phyloP scores from a whole-genome alignment of 257 asterid genomes.

The Solanum sitiens region DNA sequence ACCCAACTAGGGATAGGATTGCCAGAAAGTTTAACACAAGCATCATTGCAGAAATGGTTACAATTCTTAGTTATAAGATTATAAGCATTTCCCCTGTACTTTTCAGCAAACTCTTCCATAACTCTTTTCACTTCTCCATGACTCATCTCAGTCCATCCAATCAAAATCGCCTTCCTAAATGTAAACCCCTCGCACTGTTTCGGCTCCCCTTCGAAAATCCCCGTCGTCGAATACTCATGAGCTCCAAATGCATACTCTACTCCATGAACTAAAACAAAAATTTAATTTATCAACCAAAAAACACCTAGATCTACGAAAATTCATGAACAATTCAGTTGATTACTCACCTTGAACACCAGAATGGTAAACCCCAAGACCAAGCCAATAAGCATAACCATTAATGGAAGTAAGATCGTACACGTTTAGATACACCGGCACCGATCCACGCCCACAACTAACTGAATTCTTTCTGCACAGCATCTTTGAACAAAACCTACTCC shows the following conservation, averaged over 20 bases:
- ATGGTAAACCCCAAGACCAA: constrained; percentile 88
- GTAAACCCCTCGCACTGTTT: constrained; percentile 36
- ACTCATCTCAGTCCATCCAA: constrained; percentile 38
- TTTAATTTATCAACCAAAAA: not conserved
- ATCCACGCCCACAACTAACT: constrained; percentile 33
- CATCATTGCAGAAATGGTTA: constrained; percentile 43
- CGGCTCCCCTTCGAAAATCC: constrained; percentile 47
- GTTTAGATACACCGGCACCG: constrained; percentile 64
- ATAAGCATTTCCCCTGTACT: constrained; percentile 32
- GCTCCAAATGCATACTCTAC: constrained; percentile 48
- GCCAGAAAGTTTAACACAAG: constrained; percentile 25
- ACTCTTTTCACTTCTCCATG: constrained; percentile 15
- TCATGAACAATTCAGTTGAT: not conserved
- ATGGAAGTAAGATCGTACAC: constrained; percentile 74
- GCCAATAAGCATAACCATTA: constrained; percentile 84
- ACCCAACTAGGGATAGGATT: constrained; percentile 39
- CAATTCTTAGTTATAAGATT: constrained; percentile 35
- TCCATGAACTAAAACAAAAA: constrained; percentile 25
- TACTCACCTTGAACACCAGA: constrained; percentile 78
- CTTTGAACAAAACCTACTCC: not conserved
- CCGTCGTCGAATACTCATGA: constrained; percentile 35
- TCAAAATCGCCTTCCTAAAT: constrained; percentile 38
- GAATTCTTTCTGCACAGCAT: constrained; percentile 66
- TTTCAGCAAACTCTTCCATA: constrained; percentile 29
- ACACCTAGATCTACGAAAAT: not conserved